Conservation (phyloP, 202 grass and related monocot species). For the Setaria italica region DNA sequence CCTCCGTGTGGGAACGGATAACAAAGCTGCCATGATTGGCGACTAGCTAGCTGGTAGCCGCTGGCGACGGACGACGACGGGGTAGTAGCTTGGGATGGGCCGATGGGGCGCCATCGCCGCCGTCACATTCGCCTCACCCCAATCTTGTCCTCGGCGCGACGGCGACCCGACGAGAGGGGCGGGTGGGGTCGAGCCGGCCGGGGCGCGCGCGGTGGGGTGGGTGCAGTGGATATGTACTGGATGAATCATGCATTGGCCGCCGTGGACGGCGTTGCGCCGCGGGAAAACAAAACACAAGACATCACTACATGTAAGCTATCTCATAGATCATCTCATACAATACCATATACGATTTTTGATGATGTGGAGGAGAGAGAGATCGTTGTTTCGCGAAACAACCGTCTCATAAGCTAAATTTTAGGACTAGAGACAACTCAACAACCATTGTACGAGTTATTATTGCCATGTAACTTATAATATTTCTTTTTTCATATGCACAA, state of each 20-base stretch:
- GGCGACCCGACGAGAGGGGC: neutral
- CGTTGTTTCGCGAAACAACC: too few relatives aligned
- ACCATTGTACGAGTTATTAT: too few relatives aligned
- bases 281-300: neutral
- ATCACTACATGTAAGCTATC: too few relatives aligned
- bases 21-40: neutral
- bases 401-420: too few relatives aligned
- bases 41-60: too few relatives aligned
- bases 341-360: too few relatives aligned
- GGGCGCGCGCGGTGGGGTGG: too few relatives aligned
- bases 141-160: conserved; percentile 19
- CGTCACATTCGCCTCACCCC: neutral
- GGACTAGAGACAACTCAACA: too few relatives aligned
- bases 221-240: neutral
- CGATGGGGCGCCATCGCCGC: neutral
- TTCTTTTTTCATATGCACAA: too few relatives aligned
- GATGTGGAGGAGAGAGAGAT: too few relatives aligned
- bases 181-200: neutral
- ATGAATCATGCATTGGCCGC: neutral
- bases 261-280: conserved; percentile 11
- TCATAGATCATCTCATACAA: too few relatives aligned
- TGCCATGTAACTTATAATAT: too few relatives aligned
- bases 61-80: neutral
- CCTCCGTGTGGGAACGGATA: neutral
- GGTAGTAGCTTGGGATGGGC: neutral